Evolutionary conservation across 1,284 basidiomycete genomes (phyloP), one percentile per base, ranked within the genome.

Genomic region (Rhodotorula sp.): DNA sequence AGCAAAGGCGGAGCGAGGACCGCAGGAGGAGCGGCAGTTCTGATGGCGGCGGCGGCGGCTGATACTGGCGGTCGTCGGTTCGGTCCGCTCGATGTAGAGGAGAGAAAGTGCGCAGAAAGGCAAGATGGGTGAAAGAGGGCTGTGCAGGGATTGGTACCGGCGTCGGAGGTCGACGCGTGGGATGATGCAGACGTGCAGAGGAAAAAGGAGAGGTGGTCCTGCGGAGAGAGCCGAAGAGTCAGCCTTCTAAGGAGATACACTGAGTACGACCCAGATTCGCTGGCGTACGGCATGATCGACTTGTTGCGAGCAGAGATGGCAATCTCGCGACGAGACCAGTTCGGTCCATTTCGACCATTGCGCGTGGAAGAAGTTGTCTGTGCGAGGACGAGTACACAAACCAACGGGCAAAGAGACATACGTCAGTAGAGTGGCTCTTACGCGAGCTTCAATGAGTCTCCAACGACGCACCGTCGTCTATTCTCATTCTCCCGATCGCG

Each of bases 111-210:
- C 8, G 81, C 62, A 2, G 90, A 86, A 12, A 95, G 85, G 77
- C 92, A 95, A 0, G 79, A 74, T 0, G 93, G 81, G 79, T 95
- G 92, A 2, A 87, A 85, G 4, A 87, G 79, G 8, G 86, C 82
- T 1, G 76, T 81, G 80, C 89, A 90, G 19, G 76, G 73, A 3
- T 79, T 56, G n/a, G 82, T 74, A 0, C 38, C 23, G 48, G 43
- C 1, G 3, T 49, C 12, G 1, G 63, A 38, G 6, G 66, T 47
- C 18, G 58, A 38, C 19, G 16, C 26, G 28, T 12, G 14, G 34
- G 16, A 7, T 6, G 56, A 57, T 55, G 43, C 15, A 43, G 18
- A 3, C 2, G 89, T 86, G 77, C 87, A 88, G 3, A 87, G 78
- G 0, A 84, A 80, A 64, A 84, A 85, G 3, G 82, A 80, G 6